These are phyloP conservation scores for Gaeumannomyces sp. DNA, from an alignment of 2,329 filamentous ascomycete genomes.

Conservation along the genomic window DNA sequence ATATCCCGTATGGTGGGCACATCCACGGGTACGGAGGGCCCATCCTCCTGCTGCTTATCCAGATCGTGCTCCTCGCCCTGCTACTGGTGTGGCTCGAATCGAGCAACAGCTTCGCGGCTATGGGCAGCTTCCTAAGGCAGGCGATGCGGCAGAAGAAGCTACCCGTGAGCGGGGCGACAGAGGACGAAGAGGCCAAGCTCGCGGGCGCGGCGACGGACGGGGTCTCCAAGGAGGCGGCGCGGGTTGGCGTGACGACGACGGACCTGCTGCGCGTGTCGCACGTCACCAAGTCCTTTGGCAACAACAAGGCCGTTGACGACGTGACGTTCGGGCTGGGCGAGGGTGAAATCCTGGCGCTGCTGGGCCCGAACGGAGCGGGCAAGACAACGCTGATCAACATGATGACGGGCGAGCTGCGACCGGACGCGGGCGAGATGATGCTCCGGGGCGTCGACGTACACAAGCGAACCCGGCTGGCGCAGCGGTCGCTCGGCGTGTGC, in stretches of 20 bases:
- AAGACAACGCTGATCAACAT: constrained; percentile 87
- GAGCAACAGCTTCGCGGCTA: constrained; percentile 55
- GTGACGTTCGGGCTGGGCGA: constrained; percentile 74
- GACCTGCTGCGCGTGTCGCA: constrained; percentile 75
- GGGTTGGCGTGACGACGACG: constrained; percentile 33
- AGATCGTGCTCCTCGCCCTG: constrained; percentile 63
- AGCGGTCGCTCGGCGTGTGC: constrained; percentile 79
- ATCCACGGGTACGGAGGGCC: constrained; percentile 75
- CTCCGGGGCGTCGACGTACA: constrained; percentile 73
- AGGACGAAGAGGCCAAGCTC: constrained; percentile 11
- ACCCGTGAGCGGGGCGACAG: constrained; percentile 23
- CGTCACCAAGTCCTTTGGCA: constrained; percentile 72
- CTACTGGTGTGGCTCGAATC: constrained; percentile 76
- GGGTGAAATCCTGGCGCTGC: constrained; percentile 79
- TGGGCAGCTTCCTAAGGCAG: constrained; percentile 34
- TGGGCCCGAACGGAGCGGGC: constrained; percentile 87
- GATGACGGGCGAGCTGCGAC: constrained; percentile 81
- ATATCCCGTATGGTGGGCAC: constrained; percentile 62
- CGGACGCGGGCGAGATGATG: constrained; percentile 63
- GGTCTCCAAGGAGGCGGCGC: constrained; percentile 57
- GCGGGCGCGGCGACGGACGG: constrained; percentile 44
- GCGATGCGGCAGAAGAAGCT: not conserved
- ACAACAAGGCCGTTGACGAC: constrained; percentile 74
- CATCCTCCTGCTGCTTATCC: constrained; percentile 74
- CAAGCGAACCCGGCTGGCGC: constrained; percentile 62